Base-by-base conservation (phyloP, 129 eudicot genomes). In the Gnaphalium uliginosum region DNA sequence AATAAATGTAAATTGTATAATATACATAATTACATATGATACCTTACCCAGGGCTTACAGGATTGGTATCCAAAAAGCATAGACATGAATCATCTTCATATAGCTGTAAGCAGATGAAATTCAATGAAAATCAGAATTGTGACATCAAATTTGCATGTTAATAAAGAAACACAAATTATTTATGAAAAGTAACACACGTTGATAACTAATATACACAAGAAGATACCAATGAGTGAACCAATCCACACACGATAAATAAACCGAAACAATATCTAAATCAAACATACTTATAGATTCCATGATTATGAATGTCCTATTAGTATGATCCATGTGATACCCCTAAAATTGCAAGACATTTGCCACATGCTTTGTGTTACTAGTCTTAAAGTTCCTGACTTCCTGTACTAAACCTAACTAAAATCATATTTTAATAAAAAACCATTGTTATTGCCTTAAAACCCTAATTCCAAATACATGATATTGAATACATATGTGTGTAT, bases 21-120 rank as follows among this genome's bases (percentile, higher is more conserved):
- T 74, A 67, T 37, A 58, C 6, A 71, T 61, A 29, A 2, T n/a
- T n/a, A n/a, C n/a, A n/a, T 3, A 73, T 76, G 79, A 89, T 89
- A 91, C 94, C 96, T 91, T 91, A 91, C 97, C 97, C 97, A 89
- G 75, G 96, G 81, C 94, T 87, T 70, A 95, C 78, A 11, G 99
- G 99, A 81, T 79, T 87, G 66, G 78, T 82, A 79, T 95, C 99
- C 94, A 95, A 87, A 69, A 95, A 87, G 90, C 97, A 91, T 10
- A 95, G 66, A 83, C 99, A 95, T 24, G 72, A 63, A 73, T 95
- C 96, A 81, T 95, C 99, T 80, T 95, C 97, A 30, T 91, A 95
- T 22, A 95, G 77, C 99, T 95, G 91, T 29, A 82, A 22, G 15
- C 61, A 83, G 64, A 79, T 23, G 25, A 30, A 70, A 78, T 74